Conservation (phyloP, 495 filamentous ascomycete genomes). For the Neurospora sp. region DNA sequence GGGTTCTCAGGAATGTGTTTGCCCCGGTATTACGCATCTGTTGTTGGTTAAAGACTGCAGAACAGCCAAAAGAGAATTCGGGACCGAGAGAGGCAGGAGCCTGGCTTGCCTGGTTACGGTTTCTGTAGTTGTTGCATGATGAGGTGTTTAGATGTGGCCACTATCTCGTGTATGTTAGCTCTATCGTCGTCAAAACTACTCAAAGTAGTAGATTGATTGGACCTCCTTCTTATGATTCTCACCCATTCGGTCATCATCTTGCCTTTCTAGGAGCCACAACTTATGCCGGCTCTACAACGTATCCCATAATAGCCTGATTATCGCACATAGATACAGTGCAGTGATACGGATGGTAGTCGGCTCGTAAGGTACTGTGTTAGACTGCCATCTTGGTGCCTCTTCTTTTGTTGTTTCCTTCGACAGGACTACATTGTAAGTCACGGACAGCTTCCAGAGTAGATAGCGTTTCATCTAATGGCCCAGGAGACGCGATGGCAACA, state of each 20-base stretch:
- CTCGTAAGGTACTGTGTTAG: background rate
- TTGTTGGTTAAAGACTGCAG: background rate
- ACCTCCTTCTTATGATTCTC: background rate
- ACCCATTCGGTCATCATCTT: background rate
- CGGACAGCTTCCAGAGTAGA: background rate
- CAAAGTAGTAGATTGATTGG: background rate
- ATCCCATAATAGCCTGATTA: background rate
- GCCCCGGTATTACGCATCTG: background rate
- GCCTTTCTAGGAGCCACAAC: background rate
- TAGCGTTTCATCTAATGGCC: slow-evolving; percentile 21
- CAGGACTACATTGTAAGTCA: background rate
- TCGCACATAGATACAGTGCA: background rate
- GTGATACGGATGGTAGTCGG: background rate
- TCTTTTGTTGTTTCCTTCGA: background rate
- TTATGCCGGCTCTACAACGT: background rate
- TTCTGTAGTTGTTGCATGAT: background rate
- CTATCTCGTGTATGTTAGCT: background rate
- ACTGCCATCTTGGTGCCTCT: background rate
- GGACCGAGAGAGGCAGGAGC: background rate
- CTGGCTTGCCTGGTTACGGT: background rate
- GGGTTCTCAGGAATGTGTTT: background rate
- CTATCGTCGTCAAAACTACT: background rate
- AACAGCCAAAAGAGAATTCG: background rate
- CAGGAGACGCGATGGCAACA: slow-evolving; percentile 19
- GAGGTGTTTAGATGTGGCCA: background rate